Evolutionary conservation across 352 stramenopile genomes (phyloP).

Genomic region (Pythium volutum): DNA sequence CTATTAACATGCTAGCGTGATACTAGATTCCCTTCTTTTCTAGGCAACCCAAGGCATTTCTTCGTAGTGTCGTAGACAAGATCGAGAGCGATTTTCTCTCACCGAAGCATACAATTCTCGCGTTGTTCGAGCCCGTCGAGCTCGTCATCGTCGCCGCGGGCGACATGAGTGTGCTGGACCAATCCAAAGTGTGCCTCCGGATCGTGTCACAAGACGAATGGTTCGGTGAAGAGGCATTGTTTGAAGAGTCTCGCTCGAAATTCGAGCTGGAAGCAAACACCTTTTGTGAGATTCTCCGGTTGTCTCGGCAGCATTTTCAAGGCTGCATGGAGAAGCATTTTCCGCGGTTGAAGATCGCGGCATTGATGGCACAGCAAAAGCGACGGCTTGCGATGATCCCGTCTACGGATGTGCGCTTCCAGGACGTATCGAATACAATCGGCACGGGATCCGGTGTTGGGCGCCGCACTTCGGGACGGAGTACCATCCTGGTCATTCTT

Average conservation of each 20-base stretch:
- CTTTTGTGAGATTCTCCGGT: slow-evolving; percentile 22
- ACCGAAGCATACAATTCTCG: slow-evolving; percentile 21
- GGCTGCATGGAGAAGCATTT: slow-evolving; percentile 50
- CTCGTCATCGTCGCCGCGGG: slow-evolving; percentile 24
- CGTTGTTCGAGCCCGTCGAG: slow-evolving; percentile 17
- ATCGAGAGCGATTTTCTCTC: slow-evolving; percentile 29
- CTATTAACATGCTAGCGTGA: too few species aligned
- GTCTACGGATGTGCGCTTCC: slow-evolving; percentile 5
- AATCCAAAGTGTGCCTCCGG: slow-evolving; percentile 5
- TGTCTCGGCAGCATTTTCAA: slow-evolving; percentile 16
- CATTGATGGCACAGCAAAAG: slow-evolving; percentile 30
- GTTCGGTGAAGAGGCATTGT: slow-evolving; percentile 23
- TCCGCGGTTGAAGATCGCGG: slow-evolving; percentile 45
- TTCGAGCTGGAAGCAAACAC: slow-evolving; percentile 19
- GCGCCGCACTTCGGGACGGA: slow-evolving; percentile 1
- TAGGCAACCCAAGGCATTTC: slow-evolving; percentile 22
- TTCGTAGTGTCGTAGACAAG: slow-evolving; percentile 21
- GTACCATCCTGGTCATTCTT: slow-evolving; percentile 8
- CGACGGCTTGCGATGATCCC: slow-evolving; percentile 15
- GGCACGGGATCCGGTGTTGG: not conserved
- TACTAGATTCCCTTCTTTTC: slow-evolving; percentile 26
- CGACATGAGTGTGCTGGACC: slow-evolving; percentile 23
- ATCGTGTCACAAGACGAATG: slow-evolving; percentile 15
- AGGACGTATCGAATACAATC: not conserved
- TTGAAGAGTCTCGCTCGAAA: slow-evolving; percentile 14